Base-by-base conservation (phyloP, 1,284 basidiomycete genomes). In the Pisolithus thermaeus region DNA sequence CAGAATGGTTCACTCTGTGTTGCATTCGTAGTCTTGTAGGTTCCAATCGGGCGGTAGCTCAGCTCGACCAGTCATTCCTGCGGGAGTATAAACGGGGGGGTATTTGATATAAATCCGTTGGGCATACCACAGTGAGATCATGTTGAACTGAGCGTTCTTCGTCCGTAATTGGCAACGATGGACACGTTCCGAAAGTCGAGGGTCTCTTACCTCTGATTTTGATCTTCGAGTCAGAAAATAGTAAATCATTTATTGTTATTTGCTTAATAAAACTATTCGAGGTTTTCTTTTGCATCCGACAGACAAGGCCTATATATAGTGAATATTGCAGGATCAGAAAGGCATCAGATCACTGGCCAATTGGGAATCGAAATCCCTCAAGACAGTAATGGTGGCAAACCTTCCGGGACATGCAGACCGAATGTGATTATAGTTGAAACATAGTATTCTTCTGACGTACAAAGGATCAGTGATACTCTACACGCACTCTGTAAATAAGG, bases 161-260 rank as follows among this genome's bases (percentile, higher is more conserved):
- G 91, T 94, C 38, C 89, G 73, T 95, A 99, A 68, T 98, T 98
- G 7, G 96, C 96, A 3, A 99, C n/a, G 61, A 98, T 99, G 27
- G 93, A 97, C 20, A 99, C 97, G 64, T 99, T 99, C 50, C 94
- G 82, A 80, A 99, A 99, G 70, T 99, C 96, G 25, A 99, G 78
- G 0, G n/a, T n/a, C n/a, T n/a, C n/a, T n/a, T n/a, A n/a, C n/a
- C n/a, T n/a, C n/a, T n/a, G n/a, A n/a, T n/a, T n/a, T n/a, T n/a
- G n/a, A n/a, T n/a, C n/a, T n/a, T n/a, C n/a, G n/a, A n/a, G n/a
- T n/a, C n/a, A n/a, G n/a, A n/a, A n/a, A n/a, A n/a, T n/a, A n/a
- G n/a, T n/a, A n/a, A n/a, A n/a, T n/a, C n/a, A n/a, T n/a, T n/a
- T n/a, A n/a, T n/a, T n/a, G n/a, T n/a, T n/a, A n/a, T n/a, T n/a